A percentile compares a stretch with the other conserved stretches of the same genome.
Conservation (phyloP, 1,139 yeast species). For the Magnusiomyces clavatus region DNA sequence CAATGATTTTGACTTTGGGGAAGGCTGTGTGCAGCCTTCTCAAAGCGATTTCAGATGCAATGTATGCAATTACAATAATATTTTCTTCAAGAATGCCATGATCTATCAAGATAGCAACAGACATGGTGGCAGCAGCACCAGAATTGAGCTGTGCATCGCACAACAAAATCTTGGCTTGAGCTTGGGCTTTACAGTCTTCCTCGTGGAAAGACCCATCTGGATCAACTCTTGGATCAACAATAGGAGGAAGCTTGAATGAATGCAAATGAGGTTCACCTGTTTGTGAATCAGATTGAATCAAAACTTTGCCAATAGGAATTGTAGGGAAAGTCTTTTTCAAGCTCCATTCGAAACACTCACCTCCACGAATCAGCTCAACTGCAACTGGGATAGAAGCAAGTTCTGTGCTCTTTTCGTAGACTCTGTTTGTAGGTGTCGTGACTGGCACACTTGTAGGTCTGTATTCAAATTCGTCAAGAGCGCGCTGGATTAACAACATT, state of each 20-base stretch:
- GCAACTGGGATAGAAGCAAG: conserved; percentile 37
- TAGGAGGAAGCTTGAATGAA: conserved; percentile 52
- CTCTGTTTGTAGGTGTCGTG: conserved; percentile 40
- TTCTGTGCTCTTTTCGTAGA: conserved; percentile 15
- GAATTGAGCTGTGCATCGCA: conserved; percentile 85
- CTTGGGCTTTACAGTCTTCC: conserved; percentile 14
- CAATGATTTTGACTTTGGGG: conserved; percentile 56
- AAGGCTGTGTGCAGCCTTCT: conserved; percentile 69
- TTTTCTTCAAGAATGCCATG: conserved; percentile 61
- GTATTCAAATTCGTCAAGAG: conserved; percentile 44
- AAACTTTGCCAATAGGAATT: conserved; percentile 64
- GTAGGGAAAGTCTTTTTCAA: conserved; percentile 70
- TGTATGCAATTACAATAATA: conserved; percentile 61
- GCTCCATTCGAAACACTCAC: conserved; percentile 83
- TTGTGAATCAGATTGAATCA: conserved; percentile 77
- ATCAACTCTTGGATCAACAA: conserved; percentile 22
- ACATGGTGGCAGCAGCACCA: conserved; percentile 95
- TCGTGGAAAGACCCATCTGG: conserved; percentile 16
- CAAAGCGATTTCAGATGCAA: conserved; percentile 79
- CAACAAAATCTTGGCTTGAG: conserved; percentile 47
- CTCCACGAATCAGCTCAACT: conserved; percentile 78
- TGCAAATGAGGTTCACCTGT: conserved; percentile 95
- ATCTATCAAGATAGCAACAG: conserved; percentile 77
- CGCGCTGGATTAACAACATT: conserved; percentile 55
- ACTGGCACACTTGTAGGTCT: conserved; percentile 25